A percentile compares a stretch with the other conserved stretches of the same genome.
phyloP scores from a whole-genome alignment of 2,329 filamentous ascomycete genomes.

The Nigrospora oryzae region DNA sequence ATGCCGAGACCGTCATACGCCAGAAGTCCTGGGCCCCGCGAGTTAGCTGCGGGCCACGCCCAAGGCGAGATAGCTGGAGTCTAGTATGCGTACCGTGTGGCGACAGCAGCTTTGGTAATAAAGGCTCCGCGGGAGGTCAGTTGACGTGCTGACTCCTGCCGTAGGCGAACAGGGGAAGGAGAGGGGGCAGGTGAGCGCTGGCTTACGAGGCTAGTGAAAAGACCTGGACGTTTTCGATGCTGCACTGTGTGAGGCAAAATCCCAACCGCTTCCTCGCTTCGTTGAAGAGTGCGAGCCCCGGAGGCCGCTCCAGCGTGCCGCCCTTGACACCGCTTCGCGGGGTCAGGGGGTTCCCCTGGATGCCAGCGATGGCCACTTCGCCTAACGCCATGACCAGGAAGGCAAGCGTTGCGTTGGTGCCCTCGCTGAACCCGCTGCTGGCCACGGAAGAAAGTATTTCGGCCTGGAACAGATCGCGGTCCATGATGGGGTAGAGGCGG shows the following conservation, averaged over 20 bases:
- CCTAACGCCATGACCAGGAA: constrained; percentile 52
- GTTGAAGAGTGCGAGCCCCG: constrained; percentile 52
- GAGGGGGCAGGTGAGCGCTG: background rate
- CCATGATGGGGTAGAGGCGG: constrained; percentile 48
- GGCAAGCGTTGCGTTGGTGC: constrained; percentile 40
- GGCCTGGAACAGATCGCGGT: constrained; percentile 43
- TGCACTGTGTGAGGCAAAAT: constrained; percentile 45
- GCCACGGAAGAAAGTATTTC: constrained; percentile 35
- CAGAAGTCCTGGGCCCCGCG: constrained; percentile 43
- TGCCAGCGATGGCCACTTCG: constrained; percentile 44
- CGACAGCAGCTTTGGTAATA: constrained; percentile 45
- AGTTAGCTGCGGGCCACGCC: constrained; percentile 1
- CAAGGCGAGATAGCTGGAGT: background rate
- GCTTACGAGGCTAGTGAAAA: constrained; percentile 46
- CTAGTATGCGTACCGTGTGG: constrained; percentile 33
- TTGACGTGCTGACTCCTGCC: background rate
- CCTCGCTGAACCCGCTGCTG: constrained; percentile 39
- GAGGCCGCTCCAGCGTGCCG: constrained; percentile 38
- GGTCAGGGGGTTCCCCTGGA: constrained; percentile 35
- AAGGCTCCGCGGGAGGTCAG: constrained; percentile 23
- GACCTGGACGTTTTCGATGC: constrained; percentile 51
- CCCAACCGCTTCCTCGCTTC: constrained; percentile 53
- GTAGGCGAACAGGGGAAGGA: background rate
- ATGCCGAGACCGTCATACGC: constrained; percentile 47
- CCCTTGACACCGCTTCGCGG: constrained; percentile 43